Conservation (phyloP, 106 monocot genomes). For the Alisma plantagoaquatica region DNA sequence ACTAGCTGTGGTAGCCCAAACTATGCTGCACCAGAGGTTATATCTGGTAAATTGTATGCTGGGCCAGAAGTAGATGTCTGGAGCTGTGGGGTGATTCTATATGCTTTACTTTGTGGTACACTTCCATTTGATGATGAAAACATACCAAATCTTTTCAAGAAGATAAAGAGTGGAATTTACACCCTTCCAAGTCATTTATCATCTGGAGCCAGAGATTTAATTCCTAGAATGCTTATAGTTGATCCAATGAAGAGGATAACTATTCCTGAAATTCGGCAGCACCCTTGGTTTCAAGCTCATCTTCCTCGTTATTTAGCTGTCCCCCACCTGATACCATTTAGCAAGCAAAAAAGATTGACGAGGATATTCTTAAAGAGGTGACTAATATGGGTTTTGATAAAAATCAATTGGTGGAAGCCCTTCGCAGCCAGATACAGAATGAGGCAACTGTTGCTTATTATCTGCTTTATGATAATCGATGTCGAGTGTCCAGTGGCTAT, state of each 20-base stretch:
- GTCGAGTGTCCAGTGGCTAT: too few relatives aligned
- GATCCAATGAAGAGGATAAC: conserved; percentile 28
- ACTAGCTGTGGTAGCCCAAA: conserved; percentile 31
- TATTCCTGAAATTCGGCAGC: conserved; percentile 22
- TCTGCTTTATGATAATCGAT: too few relatives aligned
- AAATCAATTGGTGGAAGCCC: too few relatives aligned
- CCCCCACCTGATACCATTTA: conserved; percentile 22
- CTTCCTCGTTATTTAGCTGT: conserved; percentile 28
- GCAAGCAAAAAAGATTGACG: conserved; percentile 29
- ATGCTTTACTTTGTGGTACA: conserved; percentile 24
- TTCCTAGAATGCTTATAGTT: conserved; percentile 28
- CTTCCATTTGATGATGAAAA: conserved; percentile 27
- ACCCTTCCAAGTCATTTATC: conserved; percentile 25
- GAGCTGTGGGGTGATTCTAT: conserved; percentile 27
- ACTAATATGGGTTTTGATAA: too few relatives aligned
- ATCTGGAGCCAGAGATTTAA: conserved; percentile 22
- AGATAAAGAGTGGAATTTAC: conserved; percentile 28
- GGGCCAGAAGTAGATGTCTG: conserved; percentile 29
- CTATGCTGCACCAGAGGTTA: conserved; percentile 30
- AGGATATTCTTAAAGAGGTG: too few relatives aligned
- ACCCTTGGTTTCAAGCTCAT: conserved; percentile 27
- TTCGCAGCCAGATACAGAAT: too few relatives aligned
- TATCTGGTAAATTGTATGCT: conserved; percentile 27
- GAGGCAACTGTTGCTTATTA: too few relatives aligned
- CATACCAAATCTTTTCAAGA: conserved; percentile 23